phyloP scores from a whole-genome alignment of 331 rosid species.

The Cydonia oblonga region DNA sequence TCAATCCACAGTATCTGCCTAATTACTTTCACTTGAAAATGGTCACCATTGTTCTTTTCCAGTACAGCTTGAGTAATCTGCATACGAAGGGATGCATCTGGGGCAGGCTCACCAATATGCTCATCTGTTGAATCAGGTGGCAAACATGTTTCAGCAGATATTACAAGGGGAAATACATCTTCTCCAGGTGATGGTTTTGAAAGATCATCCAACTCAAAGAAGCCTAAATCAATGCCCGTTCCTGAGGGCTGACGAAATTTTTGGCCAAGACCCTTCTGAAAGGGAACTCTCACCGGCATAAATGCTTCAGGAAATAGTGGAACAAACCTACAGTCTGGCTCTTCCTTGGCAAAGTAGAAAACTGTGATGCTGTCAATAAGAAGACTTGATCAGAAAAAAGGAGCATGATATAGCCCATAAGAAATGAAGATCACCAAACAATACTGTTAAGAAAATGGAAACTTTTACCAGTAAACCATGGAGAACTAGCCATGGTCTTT shows the following conservation, averaged over 20 bases:
- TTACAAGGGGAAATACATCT: conserved; percentile 67
- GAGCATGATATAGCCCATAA: not conserved
- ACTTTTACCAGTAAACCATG: not conserved
- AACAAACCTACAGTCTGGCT: conserved; percentile 52
- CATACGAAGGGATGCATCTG: conserved; percentile 37
- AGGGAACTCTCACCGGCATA: conserved; percentile 53
- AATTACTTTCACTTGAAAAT: conserved; percentile 63
- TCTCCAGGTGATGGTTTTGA: conserved; percentile 68
- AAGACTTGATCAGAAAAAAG: conserved; percentile 1
- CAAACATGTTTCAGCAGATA: conserved; percentile 58
- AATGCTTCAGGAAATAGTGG: conserved; percentile 57
- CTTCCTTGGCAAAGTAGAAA: conserved; percentile 84
- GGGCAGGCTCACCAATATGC: conserved; percentile 22
- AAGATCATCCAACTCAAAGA: conserved; percentile 78
- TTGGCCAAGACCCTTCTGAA: conserved; percentile 64
- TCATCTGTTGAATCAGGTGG: conserved; percentile 27
- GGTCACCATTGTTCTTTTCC: conserved; percentile 36
- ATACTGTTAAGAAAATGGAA: not conserved
- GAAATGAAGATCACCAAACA: not conserved
- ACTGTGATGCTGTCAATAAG: conserved; percentile 53
- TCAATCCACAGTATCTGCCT: conserved; percentile 78
- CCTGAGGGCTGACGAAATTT: conserved; percentile 68
- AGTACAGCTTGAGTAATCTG: conserved; percentile 80
- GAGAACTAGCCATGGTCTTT: not conserved
- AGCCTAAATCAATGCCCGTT: conserved; percentile 76